A percentile compares a stretch with the other conserved stretches of the same genome.
Conservation (phyloP, 2,329 filamentous ascomycete species). For the Westerdykella ornata region DNA sequence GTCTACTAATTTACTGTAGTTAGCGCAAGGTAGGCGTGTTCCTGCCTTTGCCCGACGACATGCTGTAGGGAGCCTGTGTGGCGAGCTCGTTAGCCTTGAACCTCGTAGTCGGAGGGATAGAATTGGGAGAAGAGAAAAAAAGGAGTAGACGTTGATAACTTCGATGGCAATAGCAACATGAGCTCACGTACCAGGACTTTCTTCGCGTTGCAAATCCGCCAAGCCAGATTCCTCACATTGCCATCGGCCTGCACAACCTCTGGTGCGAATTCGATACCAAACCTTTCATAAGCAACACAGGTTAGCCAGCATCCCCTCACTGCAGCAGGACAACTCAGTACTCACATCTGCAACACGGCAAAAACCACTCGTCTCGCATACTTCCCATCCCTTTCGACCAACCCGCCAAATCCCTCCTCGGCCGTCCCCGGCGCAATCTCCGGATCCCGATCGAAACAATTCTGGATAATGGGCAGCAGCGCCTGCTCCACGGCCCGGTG, state of each 20-base stretch:
- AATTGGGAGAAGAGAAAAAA: neutral
- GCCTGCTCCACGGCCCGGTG: slow-evolving; percentile 66
- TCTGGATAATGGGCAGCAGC: slow-evolving; percentile 75
- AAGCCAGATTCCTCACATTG: slow-evolving; percentile 81
- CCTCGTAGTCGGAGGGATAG: neutral
- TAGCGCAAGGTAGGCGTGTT: slow-evolving; percentile 30
- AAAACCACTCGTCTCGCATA: slow-evolving; percentile 88
- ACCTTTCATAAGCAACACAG: slow-evolving; percentile 40
- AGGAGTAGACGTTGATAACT: neutral
- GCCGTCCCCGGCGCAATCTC: slow-evolving; percentile 77
- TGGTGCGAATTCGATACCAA: slow-evolving; percentile 90
- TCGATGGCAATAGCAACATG: no score
- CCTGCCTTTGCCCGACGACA: slow-evolving; percentile 41
- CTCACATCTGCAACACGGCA: slow-evolving; percentile 84
- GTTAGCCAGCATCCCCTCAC: neutral
- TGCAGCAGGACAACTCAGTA: slow-evolving; percentile 3
- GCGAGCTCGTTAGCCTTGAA: slow-evolving; percentile 5
- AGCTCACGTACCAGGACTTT: slow-evolving; percentile 69
- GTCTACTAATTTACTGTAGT: no score
- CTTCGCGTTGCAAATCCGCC: slow-evolving; percentile 93
- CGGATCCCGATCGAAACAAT: slow-evolving; percentile 87
- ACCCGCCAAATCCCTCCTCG: slow-evolving; percentile 75
- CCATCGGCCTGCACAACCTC: slow-evolving; percentile 90
- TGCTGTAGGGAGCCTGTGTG: slow-evolving; percentile 45
- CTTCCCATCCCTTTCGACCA: slow-evolving; percentile 81